Evolutionary conservation across 306 rosid species (phyloP).

Genomic region (Inga oerstediana): DNA sequence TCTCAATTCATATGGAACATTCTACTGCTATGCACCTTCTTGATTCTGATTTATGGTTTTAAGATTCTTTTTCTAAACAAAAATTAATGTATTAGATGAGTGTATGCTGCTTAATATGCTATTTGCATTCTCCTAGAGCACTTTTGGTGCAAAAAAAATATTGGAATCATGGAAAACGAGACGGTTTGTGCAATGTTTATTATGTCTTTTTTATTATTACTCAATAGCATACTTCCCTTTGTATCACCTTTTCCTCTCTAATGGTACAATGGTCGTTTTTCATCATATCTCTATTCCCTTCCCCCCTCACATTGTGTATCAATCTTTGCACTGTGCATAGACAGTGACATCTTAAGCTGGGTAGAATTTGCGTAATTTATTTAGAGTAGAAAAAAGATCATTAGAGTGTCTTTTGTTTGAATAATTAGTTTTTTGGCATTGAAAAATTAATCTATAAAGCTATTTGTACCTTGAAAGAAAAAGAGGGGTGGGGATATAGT

Average conservation of each 20-base stretch:
- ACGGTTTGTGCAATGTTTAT: background rate
- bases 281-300: background rate
- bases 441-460: background rate
- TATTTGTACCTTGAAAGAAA: background rate
- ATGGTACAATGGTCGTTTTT: background rate
- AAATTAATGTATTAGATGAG: background rate
- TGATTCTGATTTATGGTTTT: background rate
- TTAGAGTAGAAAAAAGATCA: background rate
- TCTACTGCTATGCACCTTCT: background rate
- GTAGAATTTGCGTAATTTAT: background rate
- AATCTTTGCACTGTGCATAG: background rate
- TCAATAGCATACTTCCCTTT: background rate
- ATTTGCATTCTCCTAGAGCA: background rate
- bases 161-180: background rate
- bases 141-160: background rate
- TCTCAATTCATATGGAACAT: background rate
- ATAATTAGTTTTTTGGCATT: background rate
- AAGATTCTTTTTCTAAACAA: background rate
- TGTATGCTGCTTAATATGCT: background rate
- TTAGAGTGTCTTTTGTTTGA: background rate
- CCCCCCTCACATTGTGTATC: background rate
- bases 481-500: too few relatives aligned
- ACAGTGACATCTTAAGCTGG: conserved; percentile 1
- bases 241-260: background rate
- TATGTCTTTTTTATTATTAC: background rate